These are phyloP conservation scores for Cladosporium phlei DNA, from an alignment of 2,329 filamentous ascomycete genomes.

Conservation along the genomic window DNA sequence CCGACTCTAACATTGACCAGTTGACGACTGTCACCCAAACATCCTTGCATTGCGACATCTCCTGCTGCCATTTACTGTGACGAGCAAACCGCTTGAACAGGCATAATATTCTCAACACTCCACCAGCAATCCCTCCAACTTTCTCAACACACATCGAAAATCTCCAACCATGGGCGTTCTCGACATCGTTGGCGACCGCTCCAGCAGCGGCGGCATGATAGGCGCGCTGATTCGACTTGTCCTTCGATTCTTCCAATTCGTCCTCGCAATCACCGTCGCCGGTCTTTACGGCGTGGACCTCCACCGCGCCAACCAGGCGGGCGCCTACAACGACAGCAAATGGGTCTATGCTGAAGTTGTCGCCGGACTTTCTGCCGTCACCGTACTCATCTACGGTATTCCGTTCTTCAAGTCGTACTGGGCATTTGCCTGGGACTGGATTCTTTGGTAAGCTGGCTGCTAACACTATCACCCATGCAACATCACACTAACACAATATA, in stretches of 20 bases:
- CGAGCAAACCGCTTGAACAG: not conserved
- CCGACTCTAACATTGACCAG: slow-evolving; percentile 4
- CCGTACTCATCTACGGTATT: slow-evolving; percentile 57
- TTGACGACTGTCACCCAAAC: not conserved
- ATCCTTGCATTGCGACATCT: slow-evolving; percentile 7
- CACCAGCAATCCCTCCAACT: not conserved
- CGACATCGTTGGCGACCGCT: slow-evolving; percentile 23
- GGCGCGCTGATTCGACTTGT: slow-evolving; percentile 52
- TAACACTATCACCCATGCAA: no score
- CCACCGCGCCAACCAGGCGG: slow-evolving; percentile 46
- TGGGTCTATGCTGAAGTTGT: slow-evolving; percentile 77
- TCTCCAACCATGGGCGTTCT: slow-evolving; percentile 28
- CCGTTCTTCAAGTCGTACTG: slow-evolving; percentile 52
- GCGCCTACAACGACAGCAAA: slow-evolving; percentile 56
- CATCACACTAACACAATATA: slow-evolving; percentile 1
- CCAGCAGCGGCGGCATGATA: slow-evolving; percentile 25
- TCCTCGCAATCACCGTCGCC: slow-evolving; percentile 69
- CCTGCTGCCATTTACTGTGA: not conserved
- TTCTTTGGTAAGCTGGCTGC: slow-evolving; percentile 52
- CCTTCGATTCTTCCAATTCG: slow-evolving; percentile 71
- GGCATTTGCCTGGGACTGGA: slow-evolving; percentile 63
- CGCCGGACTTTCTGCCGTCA: slow-evolving; percentile 60
- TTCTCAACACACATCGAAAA: slow-evolving; percentile 6
- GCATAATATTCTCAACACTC: not conserved
- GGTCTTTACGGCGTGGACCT: slow-evolving; percentile 74